Base-by-base conservation (phyloP, 805 yeast genomes). In the Torulaspora maleeae region DNA sequence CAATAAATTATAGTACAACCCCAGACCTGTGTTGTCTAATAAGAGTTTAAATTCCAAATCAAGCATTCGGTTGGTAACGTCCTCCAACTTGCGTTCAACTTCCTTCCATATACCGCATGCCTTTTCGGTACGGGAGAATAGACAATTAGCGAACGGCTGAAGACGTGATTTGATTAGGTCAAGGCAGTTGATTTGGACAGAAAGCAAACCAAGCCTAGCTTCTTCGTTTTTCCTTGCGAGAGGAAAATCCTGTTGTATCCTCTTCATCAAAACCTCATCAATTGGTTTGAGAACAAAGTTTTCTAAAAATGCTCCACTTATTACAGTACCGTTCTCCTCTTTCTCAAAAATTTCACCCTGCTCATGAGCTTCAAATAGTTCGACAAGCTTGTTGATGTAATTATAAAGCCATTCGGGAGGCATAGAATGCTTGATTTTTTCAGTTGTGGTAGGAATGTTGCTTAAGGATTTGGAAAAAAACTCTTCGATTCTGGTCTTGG, bases 361-460 rank as follows among this genome's bases (percentile, higher is more conserved):
- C 22, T 78, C 80, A 49, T 84, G 73, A 1, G 86, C 63, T 1
- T 79, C 78, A 45, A 82, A 70, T 24, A 84, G 69, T 12, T 79
- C 83, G 0, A 78, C 68, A 38, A 83, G 20, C 36, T 56, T 54
- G 34, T 45, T 51, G 24, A 64, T 73, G 53, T 82, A 80, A n/a
- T 78, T 82, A 39, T 76, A 69, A 17, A 86, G 67, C 89, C 95
- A 90, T 48, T 86, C 95, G 0, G 97, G 96, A 4, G 95, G 81
- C 49, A 82, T 77, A 17, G 86, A 68, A 49, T 86, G 86, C 24
- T 74, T 74, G 41, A 69, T 59, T 32, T 58, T 62, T 15, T 70
- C 51, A 30, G 63, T 61, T 45, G 70, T 57, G 56, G 66, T 22
- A 12, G 57, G 66, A 59, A 65, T 51, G 13, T 69, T 54, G 30